Evolutionary conservation across 2,329 filamentous ascomycete species (phyloP), one percentile per base, ranked within the genome.

Genomic region (Alternaria conjuncta): DNA sequence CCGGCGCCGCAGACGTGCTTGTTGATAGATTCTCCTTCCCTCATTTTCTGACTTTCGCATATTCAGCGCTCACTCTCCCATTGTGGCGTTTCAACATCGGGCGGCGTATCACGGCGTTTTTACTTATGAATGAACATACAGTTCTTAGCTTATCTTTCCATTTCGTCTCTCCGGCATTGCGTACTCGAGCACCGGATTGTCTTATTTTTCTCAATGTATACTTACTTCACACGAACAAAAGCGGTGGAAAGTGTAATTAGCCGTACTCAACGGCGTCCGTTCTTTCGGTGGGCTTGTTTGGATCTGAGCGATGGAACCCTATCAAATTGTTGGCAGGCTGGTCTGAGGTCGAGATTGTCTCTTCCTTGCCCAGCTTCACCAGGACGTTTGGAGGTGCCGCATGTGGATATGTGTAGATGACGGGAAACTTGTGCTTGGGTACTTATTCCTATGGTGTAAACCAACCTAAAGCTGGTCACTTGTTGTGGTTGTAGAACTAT

Each of bases 41-140:
- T 49, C 57, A 57, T 56, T 57, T 63, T 51, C 49, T 60, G 58
- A 67, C 63, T 64, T 65, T 68, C 63, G 69, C 68, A 72, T 72
- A 66, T 65, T 61, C 71, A 74, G 72, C 74, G 65, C 61, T 57
- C 65, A 61, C 28, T 23, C 64, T 57, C 67, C 73, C 45, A 23
- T 30, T 47, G 28, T 59, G 55, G 49, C 50, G 59, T 63, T 28
- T 53, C 43, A 46, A 54, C 61, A 78, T 78, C 72, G 73, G 76
- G 75, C 73, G 75, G 76, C 72, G 76, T 78, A 75, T 25, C 18
- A 45, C 10, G 76, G 74, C 68, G 74, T 75, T 73, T 71, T 60
- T 55, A 44, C 54, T 55, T 57, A 64, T 26, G 53, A 61, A 53
- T 53, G 49, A 60, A 50, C 44, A 50, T 28, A 26, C 28, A 41